phyloP scores from a whole-genome alignment of 2,329 filamentous ascomycete species.

The Dactylellina cionopaga region DNA sequence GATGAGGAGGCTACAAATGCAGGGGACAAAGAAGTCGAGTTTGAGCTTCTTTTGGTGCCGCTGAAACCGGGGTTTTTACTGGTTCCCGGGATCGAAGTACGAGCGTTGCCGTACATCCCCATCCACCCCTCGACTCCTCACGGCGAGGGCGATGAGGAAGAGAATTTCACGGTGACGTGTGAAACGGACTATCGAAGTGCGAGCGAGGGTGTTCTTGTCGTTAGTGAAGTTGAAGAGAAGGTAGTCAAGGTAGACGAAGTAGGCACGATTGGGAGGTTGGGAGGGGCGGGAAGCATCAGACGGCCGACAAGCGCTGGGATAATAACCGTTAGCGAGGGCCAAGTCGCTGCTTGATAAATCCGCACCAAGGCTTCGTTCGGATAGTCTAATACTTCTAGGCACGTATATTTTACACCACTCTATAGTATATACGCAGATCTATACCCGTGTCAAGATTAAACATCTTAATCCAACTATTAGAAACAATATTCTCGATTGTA shows the following conservation, averaged over 20 bases:
- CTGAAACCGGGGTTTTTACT: conserved; percentile 80
- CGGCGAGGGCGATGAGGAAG: conserved; percentile 51
- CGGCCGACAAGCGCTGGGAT: conserved; percentile 36
- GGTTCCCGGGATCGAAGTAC: conserved; percentile 81
- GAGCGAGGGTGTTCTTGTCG: conserved; percentile 79
- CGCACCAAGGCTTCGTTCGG: no score
- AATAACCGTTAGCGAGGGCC: conserved; percentile 12
- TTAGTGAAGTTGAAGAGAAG: conserved; percentile 69
- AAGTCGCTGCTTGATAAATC: conserved; percentile 19
- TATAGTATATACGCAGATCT: no score
- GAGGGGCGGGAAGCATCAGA: conserved; percentile 32
- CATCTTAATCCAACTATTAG: no score
- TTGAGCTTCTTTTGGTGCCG: conserved; percentile 81
- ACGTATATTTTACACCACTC: no score
- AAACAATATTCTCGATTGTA: no score
- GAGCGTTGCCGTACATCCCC: conserved; percentile 66
- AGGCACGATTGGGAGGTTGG: conserved; percentile 37
- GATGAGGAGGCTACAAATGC: conserved; percentile 52
- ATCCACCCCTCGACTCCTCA: conserved; percentile 54
- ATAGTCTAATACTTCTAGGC: no score
- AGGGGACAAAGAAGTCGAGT: conserved; percentile 64
- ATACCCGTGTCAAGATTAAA: no score
- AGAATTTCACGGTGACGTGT: conserved; percentile 65
- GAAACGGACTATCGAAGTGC: conserved; percentile 84
- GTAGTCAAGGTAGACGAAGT: conserved; percentile 41